phyloP scores from a whole-genome alignment of 441 rosid species.

The Erodium chrysanthum region DNA sequence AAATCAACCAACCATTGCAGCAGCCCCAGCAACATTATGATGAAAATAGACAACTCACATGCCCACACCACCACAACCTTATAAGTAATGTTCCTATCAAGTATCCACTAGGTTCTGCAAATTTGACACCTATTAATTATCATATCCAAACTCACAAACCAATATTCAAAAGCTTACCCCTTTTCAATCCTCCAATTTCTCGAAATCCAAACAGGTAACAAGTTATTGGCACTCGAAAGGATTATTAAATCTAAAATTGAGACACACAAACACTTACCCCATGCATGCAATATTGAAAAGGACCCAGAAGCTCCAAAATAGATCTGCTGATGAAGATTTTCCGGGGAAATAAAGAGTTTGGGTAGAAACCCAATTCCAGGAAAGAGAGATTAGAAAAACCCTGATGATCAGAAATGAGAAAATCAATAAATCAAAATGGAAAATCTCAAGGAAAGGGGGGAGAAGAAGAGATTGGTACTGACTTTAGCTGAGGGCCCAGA shows the following conservation, averaged over 20 bases:
- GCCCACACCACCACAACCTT: not conserved
- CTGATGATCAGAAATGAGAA: slow-evolving; percentile 1
- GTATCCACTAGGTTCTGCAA: not conserved
- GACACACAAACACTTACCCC: slow-evolving; percentile 39
- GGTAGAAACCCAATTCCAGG: slow-evolving; percentile 21
- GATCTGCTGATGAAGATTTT: slow-evolving; percentile 22
- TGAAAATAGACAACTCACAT: not conserved
- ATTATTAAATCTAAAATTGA: slow-evolving; percentile 16
- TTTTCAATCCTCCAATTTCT: not conserved
- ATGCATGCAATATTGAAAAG: slow-evolving; percentile 32
- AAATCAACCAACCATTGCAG: not conserved
- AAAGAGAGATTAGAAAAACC: slow-evolving; percentile 25
- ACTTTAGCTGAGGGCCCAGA: not conserved
- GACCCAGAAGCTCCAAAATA: slow-evolving; percentile 16
- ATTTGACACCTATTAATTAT: not conserved
- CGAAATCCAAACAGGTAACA: not conserved
- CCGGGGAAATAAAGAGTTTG: slow-evolving; percentile 5
- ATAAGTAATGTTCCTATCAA: not conserved
- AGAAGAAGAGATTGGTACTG: not conserved
- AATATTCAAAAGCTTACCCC: not conserved
- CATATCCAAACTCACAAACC: not conserved
- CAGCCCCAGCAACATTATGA: not conserved
- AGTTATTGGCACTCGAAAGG: slow-evolving; percentile 6
- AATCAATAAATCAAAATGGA: not conserved
- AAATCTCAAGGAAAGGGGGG: not conserved